A percentile compares a stretch with the other conserved stretches of the same genome.
Evolutionary conservation across 192 early-diverging fungal genomes (phyloP).

Genomic region (Cladochytrium replicatum): DNA sequence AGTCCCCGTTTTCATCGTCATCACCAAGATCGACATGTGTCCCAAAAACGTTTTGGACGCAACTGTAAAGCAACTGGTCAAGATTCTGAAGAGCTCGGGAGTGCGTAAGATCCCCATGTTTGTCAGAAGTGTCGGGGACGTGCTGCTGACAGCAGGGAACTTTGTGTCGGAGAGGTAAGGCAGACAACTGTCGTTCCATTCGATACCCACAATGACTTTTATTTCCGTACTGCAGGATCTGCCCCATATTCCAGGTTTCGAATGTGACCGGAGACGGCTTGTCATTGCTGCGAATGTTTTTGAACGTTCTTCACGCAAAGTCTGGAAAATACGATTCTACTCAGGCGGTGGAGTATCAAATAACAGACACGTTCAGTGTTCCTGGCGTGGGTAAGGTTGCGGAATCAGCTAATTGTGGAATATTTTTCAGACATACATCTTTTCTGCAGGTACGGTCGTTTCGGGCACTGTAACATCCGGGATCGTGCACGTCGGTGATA

Average conservation of each 20-base stretch:
- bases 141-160: slow-evolving; percentile 64
- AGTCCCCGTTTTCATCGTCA: slow-evolving; percentile 70
- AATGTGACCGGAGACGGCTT: slow-evolving; percentile 80
- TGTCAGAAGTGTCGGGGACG: slow-evolving; percentile 61
- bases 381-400: slow-evolving; percentile 65
- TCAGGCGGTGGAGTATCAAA: slow-evolving; percentile 64
- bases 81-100: slow-evolving; percentile 76
- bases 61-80: slow-evolving; percentile 72
- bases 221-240: slow-evolving; percentile 42
- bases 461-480: slow-evolving; percentile 68
- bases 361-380: slow-evolving; percentile 84
- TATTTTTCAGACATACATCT: too few species aligned
- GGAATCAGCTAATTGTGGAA: too few species aligned
- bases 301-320: slow-evolving; percentile 67
- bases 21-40: slow-evolving; percentile 93
- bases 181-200: too few species aligned
- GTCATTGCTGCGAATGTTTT: slow-evolving; percentile 63
- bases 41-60: slow-evolving; percentile 71
- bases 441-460: slow-evolving; percentile 74
- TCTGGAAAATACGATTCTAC: slow-evolving; percentile 49
- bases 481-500: slow-evolving; percentile 70
- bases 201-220: not conserved
- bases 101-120: slow-evolving; percentile 90
- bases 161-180: slow-evolving; percentile 66
- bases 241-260: slow-evolving; percentile 90